Evolutionary conservation across 164 flowering plant genomes (phyloP).

Genomic region (Protea cynaroides): DNA sequence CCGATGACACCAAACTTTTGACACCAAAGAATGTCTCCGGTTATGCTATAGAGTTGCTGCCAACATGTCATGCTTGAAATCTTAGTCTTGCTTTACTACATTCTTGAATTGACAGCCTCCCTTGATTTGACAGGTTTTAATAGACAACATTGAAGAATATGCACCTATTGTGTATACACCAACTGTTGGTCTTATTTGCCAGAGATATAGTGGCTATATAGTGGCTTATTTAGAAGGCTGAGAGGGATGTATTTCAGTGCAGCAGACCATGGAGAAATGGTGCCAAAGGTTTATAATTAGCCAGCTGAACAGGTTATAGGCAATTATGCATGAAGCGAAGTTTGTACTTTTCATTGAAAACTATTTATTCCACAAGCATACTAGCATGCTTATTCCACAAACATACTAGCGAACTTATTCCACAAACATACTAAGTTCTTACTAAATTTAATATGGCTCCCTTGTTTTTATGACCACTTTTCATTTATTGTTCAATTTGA

Average conservation of each 20-base stretch:
- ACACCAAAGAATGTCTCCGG: too few species aligned
- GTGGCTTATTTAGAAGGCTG: slow-evolving; percentile 93
- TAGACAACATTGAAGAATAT: slow-evolving; percentile 88
- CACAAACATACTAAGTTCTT: too few species aligned
- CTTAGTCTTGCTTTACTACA: neutral
- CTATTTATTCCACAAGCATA: too few species aligned
- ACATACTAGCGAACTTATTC: too few species aligned
- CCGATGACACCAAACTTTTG: too few species aligned
- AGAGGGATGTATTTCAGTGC: slow-evolving; percentile 99
- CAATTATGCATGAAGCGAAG: too few species aligned
- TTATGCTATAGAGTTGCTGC: too few species aligned
- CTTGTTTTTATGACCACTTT: too few species aligned
- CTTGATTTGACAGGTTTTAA: slow-evolving; percentile 59
- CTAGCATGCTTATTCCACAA: too few species aligned
- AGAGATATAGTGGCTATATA: slow-evolving; percentile 91
- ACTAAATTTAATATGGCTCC: too few species aligned
- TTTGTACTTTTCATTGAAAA: too few species aligned
- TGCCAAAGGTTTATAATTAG: slow-evolving; percentile 97
- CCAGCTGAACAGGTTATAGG: slow-evolving; percentile 83
- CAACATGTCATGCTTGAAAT: neutral
- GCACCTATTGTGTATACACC: slow-evolving; percentile 98
- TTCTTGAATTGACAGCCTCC: neutral
- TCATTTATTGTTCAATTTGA: too few species aligned
- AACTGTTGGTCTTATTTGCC: slow-evolving; percentile 96
- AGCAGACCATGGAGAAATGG: slow-evolving; percentile 94